Evolutionary conservation across 164 flowering plant species (phyloP).

Genomic region (Vitis rupestris): DNA sequence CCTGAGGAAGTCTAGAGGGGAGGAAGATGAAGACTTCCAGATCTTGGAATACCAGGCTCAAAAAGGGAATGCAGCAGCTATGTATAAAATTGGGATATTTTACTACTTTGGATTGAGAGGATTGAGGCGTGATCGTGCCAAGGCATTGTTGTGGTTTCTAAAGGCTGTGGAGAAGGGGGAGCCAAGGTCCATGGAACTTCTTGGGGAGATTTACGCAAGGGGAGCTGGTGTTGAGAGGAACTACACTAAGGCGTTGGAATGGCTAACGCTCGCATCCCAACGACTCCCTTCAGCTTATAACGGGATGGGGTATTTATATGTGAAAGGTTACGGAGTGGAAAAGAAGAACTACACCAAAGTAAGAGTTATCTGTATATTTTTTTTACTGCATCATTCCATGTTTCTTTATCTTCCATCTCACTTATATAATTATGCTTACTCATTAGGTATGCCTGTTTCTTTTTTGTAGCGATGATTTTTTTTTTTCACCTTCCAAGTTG

Average conservation of each 20-base stretch:
- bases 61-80: constrained; percentile 87
- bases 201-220: constrained; percentile 95
- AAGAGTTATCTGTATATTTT: constrained; percentile 20
- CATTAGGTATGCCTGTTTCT: no score
- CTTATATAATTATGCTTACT: no score
- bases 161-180: constrained; percentile 95
- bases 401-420: not conserved
- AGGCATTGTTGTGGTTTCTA: constrained; percentile 81
- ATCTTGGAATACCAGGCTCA: constrained; percentile 90
- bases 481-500: not conserved
- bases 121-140: constrained; percentile 75
- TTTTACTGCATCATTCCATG: not conserved
- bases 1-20: constrained; percentile 87
- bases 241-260: constrained; percentile 81
- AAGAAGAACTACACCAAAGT: constrained; percentile 90
- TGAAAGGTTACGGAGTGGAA: constrained; percentile 95
- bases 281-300: constrained; percentile 84
- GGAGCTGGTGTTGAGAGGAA: constrained; percentile 96
- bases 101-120: constrained; percentile 96
- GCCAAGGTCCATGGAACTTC: constrained; percentile 91
- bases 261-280: constrained; percentile 84
- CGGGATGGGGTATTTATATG: constrained; percentile 95
- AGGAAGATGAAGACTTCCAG: constrained; percentile 96
- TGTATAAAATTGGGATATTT: constrained; percentile 83
- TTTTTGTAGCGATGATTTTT: no score